Base-by-base conservation (phyloP, 2,329 filamentous ascomycete species). In the Scortechinia acanthostroma region DNA sequence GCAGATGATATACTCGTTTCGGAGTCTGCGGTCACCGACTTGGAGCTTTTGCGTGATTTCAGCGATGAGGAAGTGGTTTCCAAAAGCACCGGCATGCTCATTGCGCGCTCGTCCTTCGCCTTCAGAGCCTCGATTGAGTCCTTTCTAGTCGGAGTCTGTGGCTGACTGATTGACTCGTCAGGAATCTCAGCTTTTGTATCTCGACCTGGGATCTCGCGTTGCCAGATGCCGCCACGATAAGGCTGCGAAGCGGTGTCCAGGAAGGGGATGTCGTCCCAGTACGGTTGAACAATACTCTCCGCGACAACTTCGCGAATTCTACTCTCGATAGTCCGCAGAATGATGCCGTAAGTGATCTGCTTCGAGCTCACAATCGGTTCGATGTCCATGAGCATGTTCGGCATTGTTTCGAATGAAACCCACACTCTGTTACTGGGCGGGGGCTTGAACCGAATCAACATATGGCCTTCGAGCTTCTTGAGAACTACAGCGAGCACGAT, bases 261-360 rank as follows among this genome's bases (percentile, higher is more conserved):
- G 62, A 98, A 97, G 0, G 93, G 90, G 20, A 89, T 76, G 59
- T 98, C 93, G 52, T 98, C 93, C 91, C 93, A 98, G 58, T 95
- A 95, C 0, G 93, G 93, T 46, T 85, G 71, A 2, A 98, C 93
- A 17, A 97, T 63, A 1, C 90, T 95, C 65, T 98, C 93, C 6
- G 86, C 88, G 48, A 98, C 76, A 5, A 96, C 90, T 62, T 96
- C 91, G 56, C 94, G 87, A 59, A 98, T 96, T 43, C 90, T 78
- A 57, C 87, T 95, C 63, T 98, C 93, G 48, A 98, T 97, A 49
- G 94, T 88, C 43, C 90, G 81, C 13, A 97, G 74, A 46, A 98
- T 93, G 48, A 95, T 77, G 2, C 85, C 88, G 62, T 95, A 97
- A 0, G 93, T 97, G 51, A 98, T 95, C 60, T 97, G 91, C 47